Evolutionary conservation across 2,329 filamentous ascomycete species (phyloP), one percentile per base, ranked within the genome.

Genomic region (Curvularia sp.): DNA sequence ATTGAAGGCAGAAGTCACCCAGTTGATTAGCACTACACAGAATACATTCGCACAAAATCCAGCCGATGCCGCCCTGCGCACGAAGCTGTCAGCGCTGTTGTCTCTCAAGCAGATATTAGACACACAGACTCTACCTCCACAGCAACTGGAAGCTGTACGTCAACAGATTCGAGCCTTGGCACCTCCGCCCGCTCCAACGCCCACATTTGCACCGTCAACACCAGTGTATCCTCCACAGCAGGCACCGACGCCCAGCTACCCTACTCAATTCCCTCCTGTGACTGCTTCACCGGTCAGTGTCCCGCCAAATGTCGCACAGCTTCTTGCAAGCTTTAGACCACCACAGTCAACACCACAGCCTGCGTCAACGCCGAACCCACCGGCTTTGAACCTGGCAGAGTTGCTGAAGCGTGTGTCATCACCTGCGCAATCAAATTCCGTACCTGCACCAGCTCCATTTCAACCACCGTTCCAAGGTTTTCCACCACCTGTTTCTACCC

Each of bases 141-240:
- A 93, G 72, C 91, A 96, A 80, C 85, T 97, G 75, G 88, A 90
- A 78, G 86, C 90, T 76, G 90, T 97, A 78, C 91, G 89, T 78
- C 88, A 89, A 75, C 92, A 95, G 85, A 88, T 97, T 78, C 88
- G 89, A 77, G 87, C 88, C 77, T 85, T 97, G 77, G 86, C 80
- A 35, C 87, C 83, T 79, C 85, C 86, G 73, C 82, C 87, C 77
- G 82, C 83, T 41, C 67, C 70, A n/a, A 64, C 67, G 39, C 75
- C 79, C 20, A 69, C 72, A 71, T 77, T 77, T 68, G 54, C 63
- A 39, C 58, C 64, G 12, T 54, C 77, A 20, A 66, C 73, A 13
- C 69, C 73, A 60, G 70, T 65, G 20, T 70, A 64, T 33, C 66
- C 73, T 50, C 69, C 68, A 55, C 77, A 65, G 28, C 70, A 67